These are phyloP conservation scores for Fusarium nanum DNA, from an alignment of 2,329 filamentous ascomycete genomes.

Conservation along the genomic window DNA sequence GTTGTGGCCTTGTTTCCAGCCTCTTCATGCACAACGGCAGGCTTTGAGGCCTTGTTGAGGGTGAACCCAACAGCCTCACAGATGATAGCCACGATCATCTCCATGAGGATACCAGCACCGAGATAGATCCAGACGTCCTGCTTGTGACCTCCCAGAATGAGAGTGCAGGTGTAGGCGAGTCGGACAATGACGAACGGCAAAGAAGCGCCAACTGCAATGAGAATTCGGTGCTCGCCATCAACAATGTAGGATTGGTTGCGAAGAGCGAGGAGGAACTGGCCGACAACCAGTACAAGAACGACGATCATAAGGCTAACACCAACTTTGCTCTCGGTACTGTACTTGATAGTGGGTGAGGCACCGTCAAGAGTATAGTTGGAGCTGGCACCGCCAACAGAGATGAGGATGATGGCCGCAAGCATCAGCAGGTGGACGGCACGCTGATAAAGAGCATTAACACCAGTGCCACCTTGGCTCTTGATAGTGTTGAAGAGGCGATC, in stretches of 20 bases:
- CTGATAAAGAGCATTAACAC: constrained; percentile 48
- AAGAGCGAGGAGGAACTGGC: constrained; percentile 54
- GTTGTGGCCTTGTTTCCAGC: neutral
- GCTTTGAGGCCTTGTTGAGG: constrained; percentile 40
- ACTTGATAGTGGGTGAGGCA: constrained; percentile 44
- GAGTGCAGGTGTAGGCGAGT: constrained; percentile 47
- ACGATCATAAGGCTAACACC: constrained; percentile 50
- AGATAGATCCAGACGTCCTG: constrained; percentile 49
- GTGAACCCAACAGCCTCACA: constrained; percentile 49
- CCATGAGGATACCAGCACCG: constrained; percentile 50
- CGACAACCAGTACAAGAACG: constrained; percentile 55
- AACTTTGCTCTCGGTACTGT: constrained; percentile 45
- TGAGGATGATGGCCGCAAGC: constrained; percentile 53
- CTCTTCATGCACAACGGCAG: constrained; percentile 15
- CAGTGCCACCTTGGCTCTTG: constrained; percentile 51
- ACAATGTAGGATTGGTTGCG: constrained; percentile 55
- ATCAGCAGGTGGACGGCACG: constrained; percentile 57
- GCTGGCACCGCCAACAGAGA: constrained; percentile 49
- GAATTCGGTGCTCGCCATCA: constrained; percentile 66
- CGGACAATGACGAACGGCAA: constrained; percentile 52
- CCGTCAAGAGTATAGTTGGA: constrained; percentile 40
- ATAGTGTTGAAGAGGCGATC: constrained; percentile 59
- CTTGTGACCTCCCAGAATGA: constrained; percentile 46
- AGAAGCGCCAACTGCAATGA: constrained; percentile 56
- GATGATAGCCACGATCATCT: constrained; percentile 50